Evolutionary conservation across 768 basidiomycete species (phyloP), one percentile per base, ranked within the genome.

Genomic region (Lactifluus subvellereus): DNA sequence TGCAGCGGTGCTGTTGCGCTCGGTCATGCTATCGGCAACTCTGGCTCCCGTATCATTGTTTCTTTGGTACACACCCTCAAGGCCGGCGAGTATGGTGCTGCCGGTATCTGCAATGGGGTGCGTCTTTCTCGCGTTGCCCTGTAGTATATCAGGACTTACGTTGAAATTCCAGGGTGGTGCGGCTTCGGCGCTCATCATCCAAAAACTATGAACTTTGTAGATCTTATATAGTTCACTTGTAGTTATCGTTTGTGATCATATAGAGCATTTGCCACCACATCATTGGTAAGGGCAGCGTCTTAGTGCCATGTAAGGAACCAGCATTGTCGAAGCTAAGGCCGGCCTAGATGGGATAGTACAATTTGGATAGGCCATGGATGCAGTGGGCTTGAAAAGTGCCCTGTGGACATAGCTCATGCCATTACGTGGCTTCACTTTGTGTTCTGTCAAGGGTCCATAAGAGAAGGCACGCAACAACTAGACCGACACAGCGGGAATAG

Each of bases 21-120:
- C 54, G 95, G 95, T 37, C 89, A 98, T 74, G 93, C 96, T 49
- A 93, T 98, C 72, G 96, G 96, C 63, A 98, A 92, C 76, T 97
- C 94, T 43, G 96, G 96, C 20, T 84, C 91, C 52, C 88, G 96
- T 55, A 98, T 98, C 76, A 81, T 98, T 54, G 95, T 98, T 32
- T 91, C 96, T 6, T 83, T 98, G 20, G 79, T 92, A 4, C 94
- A 98, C 72, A 85, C 88, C n/a, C 84, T 98, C 67, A 87, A 96
- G 79, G 74, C 86, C 3, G 95, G 95, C 43, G 81, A 98, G 77
- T 97, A 95, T 70, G 96, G 95, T 68, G 93, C 91, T 59, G 96
- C 95, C 43, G 94, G 89, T 74, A 88, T 98, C 68, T 98, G 96
- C 83, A 98, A 98, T 71, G 96, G 94, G 66, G 93, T 95, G 74